Conservation (phyloP, 495 filamentous ascomycete genomes). For the Collariella sp. region DNA sequence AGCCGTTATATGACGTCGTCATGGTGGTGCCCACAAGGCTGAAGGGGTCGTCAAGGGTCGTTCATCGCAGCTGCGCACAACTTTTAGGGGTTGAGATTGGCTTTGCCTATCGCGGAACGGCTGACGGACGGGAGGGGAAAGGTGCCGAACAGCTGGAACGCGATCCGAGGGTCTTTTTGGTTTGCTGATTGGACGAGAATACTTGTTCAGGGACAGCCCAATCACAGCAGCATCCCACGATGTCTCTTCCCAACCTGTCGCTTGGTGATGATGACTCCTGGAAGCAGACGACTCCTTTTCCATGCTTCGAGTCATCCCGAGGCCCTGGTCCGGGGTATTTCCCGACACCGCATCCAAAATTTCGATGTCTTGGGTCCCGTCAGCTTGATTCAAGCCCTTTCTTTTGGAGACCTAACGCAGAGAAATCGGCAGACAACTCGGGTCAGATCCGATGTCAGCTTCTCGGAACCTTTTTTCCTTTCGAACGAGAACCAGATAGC, state of each 20-base stretch:
- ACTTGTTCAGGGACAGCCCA: conserved; percentile 5
- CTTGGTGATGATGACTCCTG: background rate
- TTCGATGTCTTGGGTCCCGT: background rate
- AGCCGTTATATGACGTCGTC: conserved; percentile 3
- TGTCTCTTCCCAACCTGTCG: conserved; percentile 6
- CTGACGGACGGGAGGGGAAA: conserved; percentile 3
- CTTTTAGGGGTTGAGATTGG: conserved; percentile 4
- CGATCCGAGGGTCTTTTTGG: background rate
- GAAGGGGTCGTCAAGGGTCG: conserved; percentile 9
- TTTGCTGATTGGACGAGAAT: conserved; percentile 8
- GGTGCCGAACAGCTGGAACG: background rate
- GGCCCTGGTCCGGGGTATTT: background rate
- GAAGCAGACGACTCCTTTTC: background rate
- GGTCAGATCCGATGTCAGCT: background rate
- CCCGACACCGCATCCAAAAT: background rate
- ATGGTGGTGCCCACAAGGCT: conserved; percentile 10
- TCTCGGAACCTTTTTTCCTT: background rate
- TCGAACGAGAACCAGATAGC: too few species aligned
- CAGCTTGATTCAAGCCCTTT: background rate
- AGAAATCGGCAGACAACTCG: conserved; percentile 1
- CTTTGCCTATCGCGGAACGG: conserved; percentile 16
- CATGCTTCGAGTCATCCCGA: background rate
- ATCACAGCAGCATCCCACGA: background rate
- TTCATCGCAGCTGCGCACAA: conserved; percentile 24
- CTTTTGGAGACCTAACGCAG: background rate